Evolutionary conservation across 2,329 filamentous ascomycete species (phyloP).

Genomic region (Xylariaceae sp.): DNA sequence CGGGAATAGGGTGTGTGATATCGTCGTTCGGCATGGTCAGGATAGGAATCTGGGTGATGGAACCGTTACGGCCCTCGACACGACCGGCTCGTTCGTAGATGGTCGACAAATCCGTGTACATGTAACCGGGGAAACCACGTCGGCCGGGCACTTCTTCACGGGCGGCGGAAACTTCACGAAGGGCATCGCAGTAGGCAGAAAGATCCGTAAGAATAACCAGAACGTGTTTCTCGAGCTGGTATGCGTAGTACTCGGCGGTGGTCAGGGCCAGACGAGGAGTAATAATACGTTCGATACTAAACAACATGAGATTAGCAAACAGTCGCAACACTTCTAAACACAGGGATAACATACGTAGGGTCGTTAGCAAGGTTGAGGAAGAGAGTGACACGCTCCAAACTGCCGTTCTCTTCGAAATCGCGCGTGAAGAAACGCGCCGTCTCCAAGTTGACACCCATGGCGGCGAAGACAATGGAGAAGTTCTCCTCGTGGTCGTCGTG

Average conservation of each 20-base stretch:
- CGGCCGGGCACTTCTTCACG: conserved; percentile 98
- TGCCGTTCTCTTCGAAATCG: conserved; percentile 98
- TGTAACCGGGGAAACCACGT: conserved; percentile 99
- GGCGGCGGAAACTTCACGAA: conserved; percentile 96
- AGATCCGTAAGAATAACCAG: conserved; percentile 97
- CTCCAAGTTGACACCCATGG: conserved; percentile 99
- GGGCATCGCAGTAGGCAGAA: conserved; percentile 95
- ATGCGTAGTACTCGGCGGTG: conserved; percentile 98
- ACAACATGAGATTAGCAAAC: no score
- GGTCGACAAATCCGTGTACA: conserved; percentile 99
- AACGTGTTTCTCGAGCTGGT: conserved; percentile 99
- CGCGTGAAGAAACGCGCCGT: conserved; percentile 97
- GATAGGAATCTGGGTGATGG: conserved; percentile 98
- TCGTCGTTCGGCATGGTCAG: conserved; percentile 99
- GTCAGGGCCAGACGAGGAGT: conserved; percentile 96
- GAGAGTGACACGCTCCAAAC: conserved; percentile 91
- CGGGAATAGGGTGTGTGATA: conserved; percentile 97
- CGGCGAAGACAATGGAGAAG: conserved; percentile 98
- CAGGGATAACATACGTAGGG: conserved; percentile 66
- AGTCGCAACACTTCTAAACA: not conserved
- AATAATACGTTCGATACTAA: conserved; percentile 97
- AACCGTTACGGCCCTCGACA: conserved; percentile 94
- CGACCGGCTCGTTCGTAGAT: conserved; percentile 99
- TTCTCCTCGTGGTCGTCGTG: conserved; percentile 98
- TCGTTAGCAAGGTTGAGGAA: conserved; percentile 99